A percentile compares a stretch with the other conserved stretches of the same genome.
These are phyloP conservation scores for Thuja plicata DNA, from an alignment of 83 land plant genomes.

Conservation along the genomic window DNA sequence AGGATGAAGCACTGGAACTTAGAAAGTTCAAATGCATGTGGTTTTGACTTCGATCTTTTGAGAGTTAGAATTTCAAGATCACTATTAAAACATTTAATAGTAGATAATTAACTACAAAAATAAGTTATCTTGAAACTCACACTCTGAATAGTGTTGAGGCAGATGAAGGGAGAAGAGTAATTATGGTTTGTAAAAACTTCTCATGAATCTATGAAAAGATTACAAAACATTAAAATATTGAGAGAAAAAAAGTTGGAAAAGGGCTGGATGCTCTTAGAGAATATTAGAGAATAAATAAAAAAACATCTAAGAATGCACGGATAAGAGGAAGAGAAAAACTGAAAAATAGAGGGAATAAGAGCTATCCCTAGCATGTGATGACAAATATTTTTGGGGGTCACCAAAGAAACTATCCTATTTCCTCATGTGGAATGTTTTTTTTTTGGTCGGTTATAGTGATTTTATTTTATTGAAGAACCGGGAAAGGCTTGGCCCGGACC, in stretches of 20 bases:
- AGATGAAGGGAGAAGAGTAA: neutral
- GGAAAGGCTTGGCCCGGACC: too few species aligned
- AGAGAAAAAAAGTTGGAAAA: neutral
- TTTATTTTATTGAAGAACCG: too few species aligned
- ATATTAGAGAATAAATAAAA: too few species aligned
- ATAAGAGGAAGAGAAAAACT: neutral
- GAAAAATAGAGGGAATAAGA: neutral
- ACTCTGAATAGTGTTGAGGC: neutral
- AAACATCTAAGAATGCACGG: neutral
- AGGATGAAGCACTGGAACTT: too few species aligned
- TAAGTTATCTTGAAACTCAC: neutral
- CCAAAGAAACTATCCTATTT: neutral
- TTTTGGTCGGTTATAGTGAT: too few species aligned
- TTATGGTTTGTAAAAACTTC: neutral
- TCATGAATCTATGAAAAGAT: too few species aligned
- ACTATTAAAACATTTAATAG: neutral
- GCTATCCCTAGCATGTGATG: neutral
- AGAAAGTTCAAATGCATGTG: neutral
- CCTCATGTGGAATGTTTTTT: neutral
- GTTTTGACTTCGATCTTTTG: neutral
- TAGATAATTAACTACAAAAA: too few species aligned
- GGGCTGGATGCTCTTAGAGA: neutral
- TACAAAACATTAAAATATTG: neutral
- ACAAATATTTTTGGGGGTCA: neutral
- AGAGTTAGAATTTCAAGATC: neutral